phyloP scores from a whole-genome alignment of 768 basidiomycete species.

The Trametes gibbosa region DNA sequence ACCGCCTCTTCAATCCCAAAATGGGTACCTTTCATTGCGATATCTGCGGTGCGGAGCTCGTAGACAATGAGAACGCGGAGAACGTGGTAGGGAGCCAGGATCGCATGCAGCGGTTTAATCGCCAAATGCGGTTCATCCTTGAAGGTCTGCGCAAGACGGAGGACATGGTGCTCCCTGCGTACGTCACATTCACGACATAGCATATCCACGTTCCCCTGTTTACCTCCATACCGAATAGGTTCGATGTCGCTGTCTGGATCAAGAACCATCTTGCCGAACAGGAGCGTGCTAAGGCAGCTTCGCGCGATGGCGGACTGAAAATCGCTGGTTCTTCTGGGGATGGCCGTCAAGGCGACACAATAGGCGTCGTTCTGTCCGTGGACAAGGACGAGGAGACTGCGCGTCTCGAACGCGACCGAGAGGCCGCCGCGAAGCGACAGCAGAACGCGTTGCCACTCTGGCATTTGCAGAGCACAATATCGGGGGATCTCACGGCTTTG shows the following conservation, averaged over 20 bases:
- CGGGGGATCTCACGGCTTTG: conserved; percentile 85
- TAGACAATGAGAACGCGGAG: conserved; percentile 90
- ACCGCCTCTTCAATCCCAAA: conserved; percentile 73
- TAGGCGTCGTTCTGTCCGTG: conserved; percentile 84
- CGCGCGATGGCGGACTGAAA: conserved; percentile 58
- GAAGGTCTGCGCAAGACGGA: conserved; percentile 90
- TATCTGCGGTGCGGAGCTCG: conserved; percentile 80
- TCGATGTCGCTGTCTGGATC: conserved; percentile 84
- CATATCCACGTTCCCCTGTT: not conserved
- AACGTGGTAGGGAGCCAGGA: conserved; percentile 85
- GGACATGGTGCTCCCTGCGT: conserved; percentile 82
- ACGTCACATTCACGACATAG: conserved; percentile 33
- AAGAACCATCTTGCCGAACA: conserved; percentile 66
- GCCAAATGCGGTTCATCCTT: conserved; percentile 83
- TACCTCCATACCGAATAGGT: conserved; percentile 39
- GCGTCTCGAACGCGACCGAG: conserved; percentile 69
- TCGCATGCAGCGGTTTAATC: conserved; percentile 93
- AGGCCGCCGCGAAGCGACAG: conserved; percentile 80
- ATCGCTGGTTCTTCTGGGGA: conserved; percentile 66
- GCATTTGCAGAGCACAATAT: conserved; percentile 95
- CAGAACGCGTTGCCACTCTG: conserved; percentile 93
- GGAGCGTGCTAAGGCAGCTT: conserved; percentile 45
- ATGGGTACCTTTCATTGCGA: conserved; percentile 78
- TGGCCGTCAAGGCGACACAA: conserved; percentile 65
- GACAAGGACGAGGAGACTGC: conserved; percentile 84